Base-by-base conservation (phyloP, 805 yeast species). In the Candida andamanensis region DNA sequence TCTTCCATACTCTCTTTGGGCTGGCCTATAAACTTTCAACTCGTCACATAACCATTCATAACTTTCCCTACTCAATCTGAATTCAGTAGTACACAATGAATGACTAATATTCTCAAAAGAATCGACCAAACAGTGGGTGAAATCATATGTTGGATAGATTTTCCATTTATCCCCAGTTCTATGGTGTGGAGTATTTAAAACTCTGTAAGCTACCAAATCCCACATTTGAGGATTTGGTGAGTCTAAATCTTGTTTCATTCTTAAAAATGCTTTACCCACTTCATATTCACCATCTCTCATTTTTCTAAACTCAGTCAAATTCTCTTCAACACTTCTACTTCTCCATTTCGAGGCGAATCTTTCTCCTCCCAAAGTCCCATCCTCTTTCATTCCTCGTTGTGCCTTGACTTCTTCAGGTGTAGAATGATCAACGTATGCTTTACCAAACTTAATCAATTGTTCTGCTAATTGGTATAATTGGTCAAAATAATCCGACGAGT, bases 171-270 rank as follows among this genome's bases (percentile, higher is more conserved):
- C 81, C 35, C 97, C 99, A 9, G 98, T 92, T 64, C 97, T 80
- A 62, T 90, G 95, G 62, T 92, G 98, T 20, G 87, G 76, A 10
- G 95, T 87, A 47, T 90, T 74, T 48, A 92, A 69, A 3, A 92
- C 95, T 58, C 99, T 77, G 65, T 92, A 92, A 9, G 98, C 98
- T 41, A 92, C 92, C 44, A 92, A 72, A 63, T 92, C 99, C 99
- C 99, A 92, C 98, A 92, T 92, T 66, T 92, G 98, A 12, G 99
- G 99, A 42, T 85, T 84, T 42, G 96, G 95, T 12, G 92, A 83
- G 6, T 60, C 54, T 42, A 92, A 66, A 52, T 92, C 95, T 69
- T 86, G 96, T 58, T 90, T 90, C 97, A 92, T 92, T 65, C 99
- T 81, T 54, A 92, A 71, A 8, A 87, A 86, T 18, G 95, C 97